Conservation (phyloP, 2,329 filamentous ascomycete species). For the Fusarium xylarioides region DNA sequence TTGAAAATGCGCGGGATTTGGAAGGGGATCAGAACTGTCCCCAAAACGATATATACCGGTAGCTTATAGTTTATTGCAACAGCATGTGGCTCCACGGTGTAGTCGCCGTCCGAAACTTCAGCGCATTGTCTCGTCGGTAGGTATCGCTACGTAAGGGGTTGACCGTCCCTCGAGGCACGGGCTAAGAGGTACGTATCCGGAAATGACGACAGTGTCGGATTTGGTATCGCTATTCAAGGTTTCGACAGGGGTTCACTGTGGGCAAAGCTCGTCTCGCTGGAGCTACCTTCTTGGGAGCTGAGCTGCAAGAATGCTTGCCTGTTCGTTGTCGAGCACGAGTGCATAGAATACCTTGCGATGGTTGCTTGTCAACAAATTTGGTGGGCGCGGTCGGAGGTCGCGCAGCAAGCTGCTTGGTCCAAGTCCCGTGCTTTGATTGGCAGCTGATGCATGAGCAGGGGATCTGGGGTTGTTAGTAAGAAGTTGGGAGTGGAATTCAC, state of each 20-base stretch:
- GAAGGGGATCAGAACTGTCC: conserved; percentile 18
- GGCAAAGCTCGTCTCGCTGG: not conserved
- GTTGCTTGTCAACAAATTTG: conserved; percentile 46
- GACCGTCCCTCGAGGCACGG: conserved; percentile 28
- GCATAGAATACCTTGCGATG: conserved; percentile 1
- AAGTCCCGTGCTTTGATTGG: conserved; percentile 43
- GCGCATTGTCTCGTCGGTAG: conserved; percentile 38
- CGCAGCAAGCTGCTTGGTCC: conserved; percentile 30
- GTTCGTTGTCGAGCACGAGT: conserved; percentile 30
- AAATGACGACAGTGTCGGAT: conserved; percentile 41
- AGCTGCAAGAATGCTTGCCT: conserved; percentile 12
- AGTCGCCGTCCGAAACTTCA: conserved; percentile 34
- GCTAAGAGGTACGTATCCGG: conserved; percentile 30
- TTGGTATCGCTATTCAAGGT: conserved; percentile 14
- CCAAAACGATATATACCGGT: conserved; percentile 1
- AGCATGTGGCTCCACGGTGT: conserved; percentile 28
- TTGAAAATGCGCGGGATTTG: conserved; percentile 42
- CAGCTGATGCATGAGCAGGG: conserved; percentile 40
- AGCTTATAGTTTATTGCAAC: conserved; percentile 22
- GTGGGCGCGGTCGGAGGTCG: conserved; percentile 36
- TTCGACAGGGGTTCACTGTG: conserved; percentile 3
- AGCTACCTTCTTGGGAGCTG: conserved; percentile 21
- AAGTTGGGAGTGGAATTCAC: conserved; percentile 34
- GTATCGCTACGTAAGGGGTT: conserved; percentile 23
- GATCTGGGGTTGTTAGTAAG: conserved; percentile 26